These are phyloP conservation scores for Pulchroboletus neoregius DNA, from an alignment of 1,284 basidiomycete genomes.

Conservation along the genomic window DNA sequence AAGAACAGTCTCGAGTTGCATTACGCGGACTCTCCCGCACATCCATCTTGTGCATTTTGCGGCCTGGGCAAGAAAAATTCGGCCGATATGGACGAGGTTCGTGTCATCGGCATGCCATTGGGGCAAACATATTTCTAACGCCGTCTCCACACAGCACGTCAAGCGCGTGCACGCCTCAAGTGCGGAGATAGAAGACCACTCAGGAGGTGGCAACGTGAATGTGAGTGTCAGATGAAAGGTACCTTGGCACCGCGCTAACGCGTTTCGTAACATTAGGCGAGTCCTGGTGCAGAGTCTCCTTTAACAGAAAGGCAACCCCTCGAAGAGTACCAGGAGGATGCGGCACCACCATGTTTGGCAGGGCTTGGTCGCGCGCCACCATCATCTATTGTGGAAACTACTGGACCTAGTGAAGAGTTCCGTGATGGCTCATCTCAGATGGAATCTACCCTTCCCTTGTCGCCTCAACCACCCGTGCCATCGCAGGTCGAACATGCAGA, in stretches of 20 bases:
- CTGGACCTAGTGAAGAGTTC: neutral
- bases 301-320: neutral
- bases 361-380: neutral
- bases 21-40: constrained; percentile 27
- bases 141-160: constrained; percentile 19
- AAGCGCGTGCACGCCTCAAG: constrained; percentile 11
- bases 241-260: constrained; percentile 8
- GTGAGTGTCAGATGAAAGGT: constrained; percentile 3
- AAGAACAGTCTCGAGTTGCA: constrained; percentile 20
- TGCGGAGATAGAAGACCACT: constrained; percentile 7
- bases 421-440: neutral
- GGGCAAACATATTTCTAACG: constrained; percentile 7
- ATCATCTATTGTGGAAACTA: neutral
- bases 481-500: neutral
- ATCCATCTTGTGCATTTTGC: constrained; percentile 26
- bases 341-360: neutral
- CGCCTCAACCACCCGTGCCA: constrained; percentile 1
- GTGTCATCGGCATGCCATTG: constrained; percentile 2
- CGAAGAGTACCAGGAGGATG: neutral
- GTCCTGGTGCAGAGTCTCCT: neutral
- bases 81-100: constrained; percentile 24
- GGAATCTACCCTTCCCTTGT: constrained; percentile 2
- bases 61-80: constrained; percentile 16
- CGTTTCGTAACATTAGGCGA: constrained; percentile 6
- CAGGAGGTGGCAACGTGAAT: neutral